A percentile compares a stretch with the other conserved stretches of the same genome.
These are phyloP conservation scores for Cicer chorassanicum DNA, from an alignment of 306 rosid species.

Conservation along the genomic window DNA sequence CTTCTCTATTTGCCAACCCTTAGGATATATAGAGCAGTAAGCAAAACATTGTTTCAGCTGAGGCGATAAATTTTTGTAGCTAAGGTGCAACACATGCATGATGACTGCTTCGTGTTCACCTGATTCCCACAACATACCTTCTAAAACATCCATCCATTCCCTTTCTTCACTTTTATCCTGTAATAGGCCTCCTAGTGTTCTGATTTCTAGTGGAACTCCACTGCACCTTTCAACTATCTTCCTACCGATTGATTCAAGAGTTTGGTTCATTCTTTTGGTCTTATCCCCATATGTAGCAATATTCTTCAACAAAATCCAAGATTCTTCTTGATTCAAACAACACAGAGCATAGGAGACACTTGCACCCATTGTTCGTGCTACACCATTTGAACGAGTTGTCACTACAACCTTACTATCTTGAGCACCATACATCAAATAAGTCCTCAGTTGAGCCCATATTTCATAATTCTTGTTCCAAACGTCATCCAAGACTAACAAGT, in stretches of 20 bases:
- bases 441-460: constrained; percentile 4
- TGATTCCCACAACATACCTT: not conserved
- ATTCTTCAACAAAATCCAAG: constrained; percentile 27
- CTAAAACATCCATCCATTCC: constrained; percentile 8
- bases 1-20: constrained; percentile 17
- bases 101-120: not conserved
- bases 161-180: not conserved
- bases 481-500: constrained; percentile 27
- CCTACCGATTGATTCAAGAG: constrained; percentile 13
- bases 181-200: constrained; percentile 28
- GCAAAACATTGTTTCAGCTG: constrained; percentile 21
- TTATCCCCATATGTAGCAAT: constrained; percentile 3
- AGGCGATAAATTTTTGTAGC: constrained; percentile 12
- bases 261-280: not conserved
- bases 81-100: not conserved
- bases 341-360: not conserved
- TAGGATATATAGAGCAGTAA: constrained; percentile 22
- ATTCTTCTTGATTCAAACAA: not conserved
- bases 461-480: not conserved
- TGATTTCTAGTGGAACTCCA: constrained; percentile 29
- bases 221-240: constrained; percentile 32
- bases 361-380: not conserved
- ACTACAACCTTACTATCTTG: constrained; percentile 25
- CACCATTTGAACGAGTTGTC: constrained; percentile 10
- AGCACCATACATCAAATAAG: constrained; percentile 33